These are phyloP conservation scores for Gloeopeniophorella convolvens DNA, from an alignment of 768 basidiomycete genomes.

Conservation along the genomic window DNA sequence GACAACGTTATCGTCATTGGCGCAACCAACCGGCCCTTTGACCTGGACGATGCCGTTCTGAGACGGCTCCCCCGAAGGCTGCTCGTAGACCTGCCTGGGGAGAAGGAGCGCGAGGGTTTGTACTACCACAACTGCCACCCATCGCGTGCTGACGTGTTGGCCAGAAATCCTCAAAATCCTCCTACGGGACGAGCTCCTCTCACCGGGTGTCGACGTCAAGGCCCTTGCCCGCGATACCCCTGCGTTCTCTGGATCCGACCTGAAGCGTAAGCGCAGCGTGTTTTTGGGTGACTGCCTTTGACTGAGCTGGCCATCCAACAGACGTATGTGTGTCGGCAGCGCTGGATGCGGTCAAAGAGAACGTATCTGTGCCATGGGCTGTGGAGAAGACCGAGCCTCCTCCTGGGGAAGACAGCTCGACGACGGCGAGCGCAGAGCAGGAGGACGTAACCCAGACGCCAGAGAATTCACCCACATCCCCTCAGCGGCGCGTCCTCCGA, in stretches of 20 bases:
- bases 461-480: background rate
- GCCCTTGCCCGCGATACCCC: conserved; percentile 66
- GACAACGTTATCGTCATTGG: conserved; percentile 87
- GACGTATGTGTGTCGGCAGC: conserved; percentile 93
- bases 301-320: conserved; percentile 27
- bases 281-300: background rate
- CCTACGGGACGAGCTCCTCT: conserved; percentile 71
- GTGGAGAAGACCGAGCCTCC: conserved; percentile 2
- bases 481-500: conserved; percentile 36
- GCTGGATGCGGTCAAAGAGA: conserved; percentile 85
- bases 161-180: conserved; percentile 84
- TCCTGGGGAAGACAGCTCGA: background rate
- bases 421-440: background rate
- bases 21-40: conserved; percentile 89
- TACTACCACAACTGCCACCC: background rate
- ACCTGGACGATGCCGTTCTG: conserved; percentile 87
- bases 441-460: background rate
- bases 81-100: conserved; percentile 83
- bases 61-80: conserved; percentile 82
- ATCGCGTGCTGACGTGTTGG: background rate
- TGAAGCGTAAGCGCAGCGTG: conserved; percentile 70
- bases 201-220: conserved; percentile 54
- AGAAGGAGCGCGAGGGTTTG: conserved; percentile 78
- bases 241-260: conserved; percentile 88
- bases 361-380: conserved; percentile 74